Conservation (phyloP, 1,284 basidiomycete species). For the Leccinum pachyderme region DNA sequence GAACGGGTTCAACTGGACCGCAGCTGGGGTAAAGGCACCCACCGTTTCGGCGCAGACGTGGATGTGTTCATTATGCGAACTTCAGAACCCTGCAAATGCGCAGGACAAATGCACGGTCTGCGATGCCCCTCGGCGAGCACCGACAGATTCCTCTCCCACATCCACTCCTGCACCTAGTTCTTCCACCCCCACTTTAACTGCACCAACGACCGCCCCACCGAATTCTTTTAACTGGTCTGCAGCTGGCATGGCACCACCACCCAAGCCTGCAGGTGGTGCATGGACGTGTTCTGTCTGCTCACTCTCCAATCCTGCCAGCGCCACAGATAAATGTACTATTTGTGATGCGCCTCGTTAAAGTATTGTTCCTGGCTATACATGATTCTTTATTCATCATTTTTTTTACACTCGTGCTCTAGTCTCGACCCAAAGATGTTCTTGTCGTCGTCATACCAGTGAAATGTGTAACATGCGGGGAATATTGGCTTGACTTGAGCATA, state of each 20-base stretch:
- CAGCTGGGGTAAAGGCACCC: conserved; percentile 39
- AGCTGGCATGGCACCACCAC: conserved; percentile 45
- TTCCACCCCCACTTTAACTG: neutral
- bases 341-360: conserved; percentile 39
- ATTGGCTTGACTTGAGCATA: neutral
- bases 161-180: neutral
- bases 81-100: conserved; percentile 44
- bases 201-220: conserved; percentile 12
- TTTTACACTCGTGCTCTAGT: conserved; percentile 1
- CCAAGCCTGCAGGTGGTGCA: conserved; percentile 26
- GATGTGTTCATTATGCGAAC: conserved; percentile 46
- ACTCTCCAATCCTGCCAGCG: conserved; percentile 37
- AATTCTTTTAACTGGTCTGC: conserved; percentile 53
- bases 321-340: conserved; percentile 37
- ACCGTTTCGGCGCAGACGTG: conserved; percentile 32
- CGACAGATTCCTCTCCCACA: conserved; percentile 9
- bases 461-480: neutral
- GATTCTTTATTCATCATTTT: conserved; percentile 20
- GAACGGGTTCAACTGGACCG: conserved; percentile 43
- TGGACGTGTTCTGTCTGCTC: conserved; percentile 48
- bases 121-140: conserved; percentile 38
- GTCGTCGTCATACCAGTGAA: neutral
- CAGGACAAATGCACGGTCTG: conserved; percentile 53
- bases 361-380: conserved; percentile 5
- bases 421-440: conserved; percentile 1